Percentiles rank a stretch among this genome's conserved stretches.
phyloP scores from a whole-genome alignment of 1,284 basidiomycete species.

The Trichosporon sp. region DNA sequence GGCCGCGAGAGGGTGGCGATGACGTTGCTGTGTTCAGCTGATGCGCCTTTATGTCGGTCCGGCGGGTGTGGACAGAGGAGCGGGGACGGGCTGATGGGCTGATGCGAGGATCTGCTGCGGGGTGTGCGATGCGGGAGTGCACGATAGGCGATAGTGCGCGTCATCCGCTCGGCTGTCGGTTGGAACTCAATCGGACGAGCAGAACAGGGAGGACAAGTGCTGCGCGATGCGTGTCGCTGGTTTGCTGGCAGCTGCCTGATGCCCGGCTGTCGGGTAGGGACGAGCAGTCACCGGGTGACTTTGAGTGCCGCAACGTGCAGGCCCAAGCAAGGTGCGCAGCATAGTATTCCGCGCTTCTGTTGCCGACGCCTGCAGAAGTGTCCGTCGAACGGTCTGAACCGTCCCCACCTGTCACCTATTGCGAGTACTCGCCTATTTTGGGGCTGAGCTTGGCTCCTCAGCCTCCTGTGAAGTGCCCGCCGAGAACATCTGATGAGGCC shows the following conservation, averaged over 20 bases:
- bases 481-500: background rate
- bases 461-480: background rate
- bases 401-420: background rate
- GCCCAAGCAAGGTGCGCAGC: too few relatives aligned
- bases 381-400: background rate
- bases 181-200: background rate
- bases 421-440: background rate
- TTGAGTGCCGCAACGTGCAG: background rate
- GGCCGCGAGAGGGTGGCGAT: background rate
- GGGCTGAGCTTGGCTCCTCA: background rate
- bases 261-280: too few relatives aligned
- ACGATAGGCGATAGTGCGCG: background rate
- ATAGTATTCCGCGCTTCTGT: background rate
- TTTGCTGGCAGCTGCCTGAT: background rate
- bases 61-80: too few relatives aligned
- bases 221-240: too few relatives aligned
- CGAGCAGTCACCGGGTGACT: background rate
- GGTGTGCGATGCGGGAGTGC: background rate
- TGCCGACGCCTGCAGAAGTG: background rate
- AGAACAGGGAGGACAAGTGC: too few relatives aligned
- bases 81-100: background rate
- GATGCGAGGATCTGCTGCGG: background rate
- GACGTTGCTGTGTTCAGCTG: too few relatives aligned
- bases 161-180: background rate
- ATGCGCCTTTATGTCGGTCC: background rate